Evolutionary conservation across 768 basidiomycete genomes (phyloP).

Genomic region (Holtermanniella nyarrowii): DNA sequence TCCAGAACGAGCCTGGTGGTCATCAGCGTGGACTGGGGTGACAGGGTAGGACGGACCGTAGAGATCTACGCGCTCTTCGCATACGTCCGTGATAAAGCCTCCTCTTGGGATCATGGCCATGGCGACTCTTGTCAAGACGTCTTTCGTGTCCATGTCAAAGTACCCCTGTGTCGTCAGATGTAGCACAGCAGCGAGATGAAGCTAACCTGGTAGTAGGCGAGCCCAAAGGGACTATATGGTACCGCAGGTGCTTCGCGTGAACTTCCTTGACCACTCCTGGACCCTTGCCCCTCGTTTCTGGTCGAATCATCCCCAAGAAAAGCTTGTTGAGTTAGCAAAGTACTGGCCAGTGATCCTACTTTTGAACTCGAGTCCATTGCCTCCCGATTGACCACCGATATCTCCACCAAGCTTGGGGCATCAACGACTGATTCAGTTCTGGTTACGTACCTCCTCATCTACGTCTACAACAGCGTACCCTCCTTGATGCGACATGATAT

Average conservation of each 20-base stretch:
- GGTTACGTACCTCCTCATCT: constrained; percentile 38
- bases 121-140: constrained; percentile 25
- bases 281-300: constrained; percentile 4
- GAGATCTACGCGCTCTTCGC: constrained; percentile 38
- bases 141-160: constrained; percentile 36
- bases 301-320: constrained; percentile 16
- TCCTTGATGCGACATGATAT: constrained; percentile 23
- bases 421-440: too few relatives aligned
- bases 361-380: constrained; percentile 31
- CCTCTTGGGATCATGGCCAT: constrained; percentile 31
- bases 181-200: background rate
- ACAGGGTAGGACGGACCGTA: constrained; percentile 29
- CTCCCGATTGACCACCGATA: constrained; percentile 9
- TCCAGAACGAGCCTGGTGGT: constrained; percentile 93
- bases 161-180: constrained; percentile 13
- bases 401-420: constrained; percentile 13
- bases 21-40: constrained; percentile 42
- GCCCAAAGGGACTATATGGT: constrained; percentile 34
- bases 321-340: constrained; percentile 5
- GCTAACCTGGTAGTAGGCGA: constrained; percentile 38
- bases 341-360: constrained; percentile 12
- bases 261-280: constrained; percentile 3
- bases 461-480: constrained; percentile 39
- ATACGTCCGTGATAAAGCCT: constrained; percentile 34
- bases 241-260: constrained; percentile 13